A percentile compares a stretch with the other conserved stretches of the same genome.
phyloP scores from a whole-genome alignment of 768 basidiomycete species.

The Mycena epipterygia region DNA sequence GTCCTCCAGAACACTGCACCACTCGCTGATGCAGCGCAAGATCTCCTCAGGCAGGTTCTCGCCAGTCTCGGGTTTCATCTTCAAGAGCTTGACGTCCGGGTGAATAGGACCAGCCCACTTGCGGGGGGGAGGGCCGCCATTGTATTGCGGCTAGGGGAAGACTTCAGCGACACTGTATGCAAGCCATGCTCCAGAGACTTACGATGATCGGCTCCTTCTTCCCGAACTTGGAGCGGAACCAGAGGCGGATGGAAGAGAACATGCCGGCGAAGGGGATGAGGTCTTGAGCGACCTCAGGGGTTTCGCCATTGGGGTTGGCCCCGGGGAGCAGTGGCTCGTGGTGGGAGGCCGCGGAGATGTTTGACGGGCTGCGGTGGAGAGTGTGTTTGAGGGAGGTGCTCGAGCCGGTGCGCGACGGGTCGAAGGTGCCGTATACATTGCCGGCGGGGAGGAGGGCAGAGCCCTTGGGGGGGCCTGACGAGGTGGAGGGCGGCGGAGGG shows the following conservation, averaged over 20 bases:
- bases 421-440: slow-evolving; percentile 66
- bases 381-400: slow-evolving; percentile 30
- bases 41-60: slow-evolving; percentile 73
- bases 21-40: slow-evolving; percentile 67
- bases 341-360: slow-evolving; percentile 41
- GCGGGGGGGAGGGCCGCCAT: slow-evolving; percentile 33
- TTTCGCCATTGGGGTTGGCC: slow-evolving; percentile 40
- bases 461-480: slow-evolving; percentile 25
- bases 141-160: slow-evolving; percentile 32
- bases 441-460: slow-evolving; percentile 58
- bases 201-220: slow-evolving; percentile 36
- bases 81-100: slow-evolving; percentile 43
- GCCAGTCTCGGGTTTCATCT: slow-evolving; percentile 46
- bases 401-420: slow-evolving; percentile 41
- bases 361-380: slow-evolving; percentile 39
- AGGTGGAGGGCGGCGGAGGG: slow-evolving; percentile 31
- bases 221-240: slow-evolving; percentile 38
- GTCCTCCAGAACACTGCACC: slow-evolving; percentile 71
- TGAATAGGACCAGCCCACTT: slow-evolving; percentile 57
- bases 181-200: slow-evolving; percentile 30
- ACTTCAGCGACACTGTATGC: background rate
- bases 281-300: slow-evolving; percentile 49
- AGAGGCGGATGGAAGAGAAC: slow-evolving; percentile 39
- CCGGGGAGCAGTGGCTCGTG: slow-evolving; percentile 58
- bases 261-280: slow-evolving; percentile 57